Percentiles rank a stretch among this genome's conserved stretches.
These are phyloP conservation scores for Gynandropsis gynandra DNA, from an alignment of 345 rosid genomes.

Conservation along the genomic window DNA sequence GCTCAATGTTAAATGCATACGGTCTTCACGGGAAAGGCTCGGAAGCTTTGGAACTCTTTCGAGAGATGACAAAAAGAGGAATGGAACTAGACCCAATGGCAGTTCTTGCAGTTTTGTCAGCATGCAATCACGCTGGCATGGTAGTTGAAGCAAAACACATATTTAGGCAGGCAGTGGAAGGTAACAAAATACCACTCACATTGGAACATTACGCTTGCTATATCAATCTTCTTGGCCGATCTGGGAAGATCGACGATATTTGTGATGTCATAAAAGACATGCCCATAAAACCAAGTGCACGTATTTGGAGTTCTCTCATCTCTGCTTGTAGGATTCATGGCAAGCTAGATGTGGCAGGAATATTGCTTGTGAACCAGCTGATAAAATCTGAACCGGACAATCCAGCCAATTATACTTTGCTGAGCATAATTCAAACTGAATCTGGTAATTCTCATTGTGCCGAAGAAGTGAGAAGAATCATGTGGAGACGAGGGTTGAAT, in stretches of 20 bases:
- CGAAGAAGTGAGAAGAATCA: slow-evolving; percentile 44
- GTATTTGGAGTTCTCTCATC: slow-evolving; percentile 45
- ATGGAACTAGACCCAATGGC: slow-evolving; percentile 35
- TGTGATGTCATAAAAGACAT: slow-evolving; percentile 32
- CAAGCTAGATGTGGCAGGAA: slow-evolving; percentile 33
- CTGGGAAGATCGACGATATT: slow-evolving; percentile 44
- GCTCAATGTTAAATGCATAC: slow-evolving; percentile 38
- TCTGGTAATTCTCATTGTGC: slow-evolving; percentile 35
- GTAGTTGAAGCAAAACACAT: slow-evolving; percentile 38
- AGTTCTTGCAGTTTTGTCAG: slow-evolving; percentile 44
- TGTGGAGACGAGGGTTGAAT: slow-evolving; percentile 31
- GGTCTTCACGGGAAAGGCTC: slow-evolving; percentile 53
- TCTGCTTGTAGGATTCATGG: slow-evolving; percentile 47
- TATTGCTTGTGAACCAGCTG: slow-evolving; percentile 27
- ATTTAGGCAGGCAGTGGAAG: slow-evolving; percentile 25
- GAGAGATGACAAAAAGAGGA: slow-evolving; percentile 32
- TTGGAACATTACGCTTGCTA: slow-evolving; percentile 48
- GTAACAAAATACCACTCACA: slow-evolving; percentile 23
- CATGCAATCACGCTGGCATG: slow-evolving; percentile 49
- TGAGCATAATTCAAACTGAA: slow-evolving; percentile 41
- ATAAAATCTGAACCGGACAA: slow-evolving; percentile 40
- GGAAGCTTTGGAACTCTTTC: slow-evolving; percentile 41
- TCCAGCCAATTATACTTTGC: slow-evolving; percentile 41
- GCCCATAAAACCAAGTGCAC: slow-evolving; percentile 44
- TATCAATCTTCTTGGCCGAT: slow-evolving; percentile 52